Base-by-base conservation (phyloP, 495 filamentous ascomycete species). In the Geoglossum glabrum region DNA sequence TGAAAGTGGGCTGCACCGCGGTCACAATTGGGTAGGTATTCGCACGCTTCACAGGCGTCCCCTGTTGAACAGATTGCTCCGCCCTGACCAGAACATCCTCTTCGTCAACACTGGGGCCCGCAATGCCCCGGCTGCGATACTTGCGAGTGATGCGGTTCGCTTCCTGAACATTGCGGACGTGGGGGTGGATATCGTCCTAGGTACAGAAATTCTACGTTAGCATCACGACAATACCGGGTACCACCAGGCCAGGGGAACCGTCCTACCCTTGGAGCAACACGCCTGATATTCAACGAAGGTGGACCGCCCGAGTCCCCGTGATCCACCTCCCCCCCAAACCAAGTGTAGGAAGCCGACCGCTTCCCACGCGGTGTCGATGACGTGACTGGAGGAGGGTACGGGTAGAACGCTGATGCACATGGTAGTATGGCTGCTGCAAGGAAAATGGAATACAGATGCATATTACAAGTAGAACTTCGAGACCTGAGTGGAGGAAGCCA, bases 21-120 rank as follows among this genome's bases (percentile, higher is more conserved):
- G 73, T 63, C 36, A 82, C 72, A 21, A 88, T 74, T 5, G 70
- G 62, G 66, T 81, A 88, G 23, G 56, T 62, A 61, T 68, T 68
- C 17, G 62, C 59, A 43, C 67, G 57, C 19, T 55, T 60, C 7
- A 59, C 50, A 54, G 57, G 59, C 4, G 60, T 60, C 17, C 63
- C 58, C 13, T 61, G 57, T 27, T 54, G 57, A 7, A 65, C 56
- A 26, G 62, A 59, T 33, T 23, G 34, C 36, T 50, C 43, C 10
- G 54, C 30, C 15, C 13, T 6, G 13, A 21, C 56, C 26, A 58
- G 15, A 13, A 43, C 43, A 15, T 45, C 56, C 43, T 15, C 30
- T 23, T 10, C 56, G 23, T 58, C 40, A 23, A 58, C 15, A 23
- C 25, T 43, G 19, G 56, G 56, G 10, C 56, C 56, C 8, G 56